Evolutionary conservation across 2,329 filamentous ascomycete species (phyloP).

Genomic region (Colletotrichum gigasporum): DNA sequence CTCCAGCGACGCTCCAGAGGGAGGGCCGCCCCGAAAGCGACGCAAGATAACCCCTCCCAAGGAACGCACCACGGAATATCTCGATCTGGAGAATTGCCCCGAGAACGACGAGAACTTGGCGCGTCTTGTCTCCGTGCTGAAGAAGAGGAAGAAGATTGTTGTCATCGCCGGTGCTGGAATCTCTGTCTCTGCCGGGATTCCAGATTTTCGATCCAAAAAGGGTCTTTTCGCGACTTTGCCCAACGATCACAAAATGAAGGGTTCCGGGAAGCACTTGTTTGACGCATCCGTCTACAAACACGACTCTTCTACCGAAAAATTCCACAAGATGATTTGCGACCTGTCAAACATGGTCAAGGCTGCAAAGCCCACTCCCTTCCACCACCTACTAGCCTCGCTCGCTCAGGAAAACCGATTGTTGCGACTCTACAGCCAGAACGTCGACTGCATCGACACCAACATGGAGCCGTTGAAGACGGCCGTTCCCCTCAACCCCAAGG

Average conservation of each 20-base stretch:
- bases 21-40: slow-evolving; percentile 78
- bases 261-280: slow-evolving; percentile 94
- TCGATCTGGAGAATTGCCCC: slow-evolving; percentile 70
- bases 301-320: slow-evolving; percentile 85
- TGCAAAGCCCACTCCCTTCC: slow-evolving; percentile 87
- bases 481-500: slow-evolving; percentile 83
- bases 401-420: slow-evolving; percentile 87
- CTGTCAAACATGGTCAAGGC: slow-evolving; percentile 81
- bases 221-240: slow-evolving; percentile 89
- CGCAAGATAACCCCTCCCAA: slow-evolving; percentile 70
- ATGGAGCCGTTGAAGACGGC: slow-evolving; percentile 82
- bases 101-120: slow-evolving; percentile 67
- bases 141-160: slow-evolving; percentile 94
- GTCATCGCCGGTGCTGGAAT: slow-evolving; percentile 97
- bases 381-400: slow-evolving; percentile 91
- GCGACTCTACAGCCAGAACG: slow-evolving; percentile 95
- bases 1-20: slow-evolving; percentile 68
- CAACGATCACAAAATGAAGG: slow-evolving; percentile 88
- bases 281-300: slow-evolving; percentile 98
- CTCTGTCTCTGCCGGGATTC: slow-evolving; percentile 95
- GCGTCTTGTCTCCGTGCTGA: slow-evolving; percentile 77
- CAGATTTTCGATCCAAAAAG: slow-evolving; percentile 92
- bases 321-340: slow-evolving; percentile 95
- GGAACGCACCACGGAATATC: slow-evolving; percentile 80
- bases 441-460: slow-evolving; percentile 91